These are phyloP conservation scores for Nidularia sp. DNA, from an alignment of 768 basidiomycete genomes.

Conservation along the genomic window DNA sequence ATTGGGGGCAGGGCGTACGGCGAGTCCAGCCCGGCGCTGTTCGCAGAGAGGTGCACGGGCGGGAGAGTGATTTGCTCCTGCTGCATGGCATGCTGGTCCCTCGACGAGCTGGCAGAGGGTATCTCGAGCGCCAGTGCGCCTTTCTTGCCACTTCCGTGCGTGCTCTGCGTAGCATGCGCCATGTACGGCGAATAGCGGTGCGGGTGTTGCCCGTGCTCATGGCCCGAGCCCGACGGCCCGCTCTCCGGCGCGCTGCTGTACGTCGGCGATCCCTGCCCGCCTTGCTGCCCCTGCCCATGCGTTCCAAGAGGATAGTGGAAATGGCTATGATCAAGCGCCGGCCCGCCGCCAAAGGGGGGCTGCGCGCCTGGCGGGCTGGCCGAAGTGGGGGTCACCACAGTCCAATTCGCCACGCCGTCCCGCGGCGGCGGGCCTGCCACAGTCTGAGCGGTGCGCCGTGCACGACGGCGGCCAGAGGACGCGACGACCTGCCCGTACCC, in stretches of 20 bases:
- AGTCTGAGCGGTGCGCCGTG: conserved; percentile 47
- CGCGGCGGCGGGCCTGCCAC: conserved; percentile 23
- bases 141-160: conserved; percentile 14
- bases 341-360: too few relatives aligned
- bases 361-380: conserved; percentile 11
- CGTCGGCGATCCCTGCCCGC: background rate
- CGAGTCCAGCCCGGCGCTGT: conserved; percentile 21
- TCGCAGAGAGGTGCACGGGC: conserved; percentile 30
- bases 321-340: background rate
- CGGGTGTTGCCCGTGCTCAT: background rate
- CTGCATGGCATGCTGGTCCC: background rate
- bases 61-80: conserved; percentile 33
- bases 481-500: conserved; percentile 84
- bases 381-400: conserved; percentile 37
- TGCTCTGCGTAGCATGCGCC: conserved; percentile 16
- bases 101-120: conserved; percentile 12
- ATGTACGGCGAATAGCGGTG: conserved; percentile 11
- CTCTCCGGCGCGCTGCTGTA: background rate
- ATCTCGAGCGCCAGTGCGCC: conserved; percentile 27
- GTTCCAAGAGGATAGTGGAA: background rate
- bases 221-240: background rate
- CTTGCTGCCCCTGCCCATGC: background rate
- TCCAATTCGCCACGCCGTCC: conserved; percentile 37
- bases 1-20: conserved; percentile 64
- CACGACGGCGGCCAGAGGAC: conserved; percentile 52